A percentile compares a stretch with the other conserved stretches of the same genome.
phyloP scores from a whole-genome alignment of 2,329 filamentous ascomycete species.

The Eurotiales sp. region DNA sequence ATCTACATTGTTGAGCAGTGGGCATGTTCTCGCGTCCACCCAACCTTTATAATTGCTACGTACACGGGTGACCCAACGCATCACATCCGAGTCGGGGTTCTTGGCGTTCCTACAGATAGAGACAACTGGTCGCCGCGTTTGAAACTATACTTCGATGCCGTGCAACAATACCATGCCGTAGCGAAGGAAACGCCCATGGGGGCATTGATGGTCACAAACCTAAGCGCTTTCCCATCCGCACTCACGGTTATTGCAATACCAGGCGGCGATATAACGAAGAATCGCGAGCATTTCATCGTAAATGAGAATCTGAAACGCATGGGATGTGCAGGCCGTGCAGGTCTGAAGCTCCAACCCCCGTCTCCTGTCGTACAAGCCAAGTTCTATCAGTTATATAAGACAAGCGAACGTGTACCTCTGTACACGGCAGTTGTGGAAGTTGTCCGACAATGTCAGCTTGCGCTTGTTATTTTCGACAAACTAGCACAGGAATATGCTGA shows the following conservation, averaged over 20 bases:
- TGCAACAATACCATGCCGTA: conserved; percentile 80
- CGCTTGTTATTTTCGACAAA: conserved; percentile 81
- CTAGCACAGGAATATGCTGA: conserved; percentile 86
- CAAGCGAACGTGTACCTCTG: conserved; percentile 75
- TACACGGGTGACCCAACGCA: conserved; percentile 85
- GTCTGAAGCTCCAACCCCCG: conserved; percentile 74
- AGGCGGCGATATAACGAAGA: conserved; percentile 75
- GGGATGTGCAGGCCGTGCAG: conserved; percentile 85
- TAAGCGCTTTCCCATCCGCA: conserved; percentile 86
- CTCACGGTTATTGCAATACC: conserved; percentile 89
- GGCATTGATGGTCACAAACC: conserved; percentile 87
- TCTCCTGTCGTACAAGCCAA: conserved; percentile 81
- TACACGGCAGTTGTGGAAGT: conserved; percentile 78
- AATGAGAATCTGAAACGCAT: conserved; percentile 92
- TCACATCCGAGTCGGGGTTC: conserved; percentile 71
- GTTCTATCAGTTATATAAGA: conserved; percentile 86
- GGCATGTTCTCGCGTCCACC: conserved; percentile 86
- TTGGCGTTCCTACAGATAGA: conserved; percentile 79
- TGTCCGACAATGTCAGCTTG: conserved; percentile 85
- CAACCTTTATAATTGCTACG: conserved; percentile 86
- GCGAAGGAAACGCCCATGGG: conserved; percentile 78
- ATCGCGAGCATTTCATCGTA: conserved; percentile 82
- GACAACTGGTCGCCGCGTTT: conserved; percentile 73
- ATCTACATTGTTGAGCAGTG: conserved; percentile 95
- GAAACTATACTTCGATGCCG: conserved; percentile 78